phyloP scores from a whole-genome alignment of 2,329 filamentous ascomycete genomes.

The Claviceps humidiphila region DNA sequence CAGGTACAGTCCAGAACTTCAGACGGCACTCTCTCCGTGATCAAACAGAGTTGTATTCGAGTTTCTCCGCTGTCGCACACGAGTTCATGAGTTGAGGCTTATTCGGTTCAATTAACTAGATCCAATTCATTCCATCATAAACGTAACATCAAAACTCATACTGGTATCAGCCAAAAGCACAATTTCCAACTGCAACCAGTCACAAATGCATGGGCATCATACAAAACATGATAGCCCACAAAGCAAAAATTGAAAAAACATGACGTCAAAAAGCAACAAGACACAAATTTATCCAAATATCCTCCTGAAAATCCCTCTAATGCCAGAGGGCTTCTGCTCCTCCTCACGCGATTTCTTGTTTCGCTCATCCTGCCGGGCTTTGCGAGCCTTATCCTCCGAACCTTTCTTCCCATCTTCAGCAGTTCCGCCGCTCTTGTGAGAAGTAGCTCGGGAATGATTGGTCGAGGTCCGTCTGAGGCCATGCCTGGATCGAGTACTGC shows the following conservation, averaged over 20 bases:
- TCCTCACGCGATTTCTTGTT: constrained; percentile 18
- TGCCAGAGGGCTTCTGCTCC: constrained; percentile 18
- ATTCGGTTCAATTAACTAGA: not conserved
- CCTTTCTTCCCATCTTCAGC: constrained; percentile 1
- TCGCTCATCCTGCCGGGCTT: constrained; percentile 22
- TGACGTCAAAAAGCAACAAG: not conserved
- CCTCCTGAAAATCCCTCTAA: constrained; percentile 25
- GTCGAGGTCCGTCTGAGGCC: constrained; percentile 15
- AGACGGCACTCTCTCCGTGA: too few relatives aligned
- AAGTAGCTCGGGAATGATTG: constrained; percentile 13
- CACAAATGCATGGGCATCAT: constrained; percentile 6
- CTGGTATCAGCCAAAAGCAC: constrained; percentile 6
- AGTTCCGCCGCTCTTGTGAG: constrained; percentile 1
- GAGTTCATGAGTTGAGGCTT: not conserved
- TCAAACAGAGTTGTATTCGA: too few relatives aligned
- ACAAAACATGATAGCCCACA: constrained; percentile 4
- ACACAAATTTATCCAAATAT: constrained; percentile 15
- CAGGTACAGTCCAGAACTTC: too few relatives aligned
- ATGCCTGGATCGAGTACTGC: constrained; percentile 13
- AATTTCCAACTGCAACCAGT: not conserved
- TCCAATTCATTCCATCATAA: constrained; percentile 1
- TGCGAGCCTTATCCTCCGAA: constrained; percentile 20
- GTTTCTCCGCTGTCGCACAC: too few relatives aligned
- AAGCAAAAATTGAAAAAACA: not conserved
- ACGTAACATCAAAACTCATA: not conserved